Evolutionary conservation across 78 protist genomes (phyloP).

Genomic region (Mastigamoeba balamuthi): DNA sequence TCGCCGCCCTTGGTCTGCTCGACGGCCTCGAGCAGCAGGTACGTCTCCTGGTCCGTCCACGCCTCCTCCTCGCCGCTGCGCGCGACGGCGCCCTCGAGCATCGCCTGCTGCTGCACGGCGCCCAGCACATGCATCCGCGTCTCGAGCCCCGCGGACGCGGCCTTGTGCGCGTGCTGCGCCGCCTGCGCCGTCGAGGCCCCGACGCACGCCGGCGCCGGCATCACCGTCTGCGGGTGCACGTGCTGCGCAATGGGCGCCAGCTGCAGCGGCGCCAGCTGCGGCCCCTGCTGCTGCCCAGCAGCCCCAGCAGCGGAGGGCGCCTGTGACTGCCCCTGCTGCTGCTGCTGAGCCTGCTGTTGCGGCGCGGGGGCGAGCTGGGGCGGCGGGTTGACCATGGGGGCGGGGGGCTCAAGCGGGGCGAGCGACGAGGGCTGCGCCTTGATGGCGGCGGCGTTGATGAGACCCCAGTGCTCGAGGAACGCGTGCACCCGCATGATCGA

Average conservation of each 20-base stretch:
- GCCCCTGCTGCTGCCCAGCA: too few relatives aligned
- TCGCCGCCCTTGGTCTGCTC: constrained; percentile 35
- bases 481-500: constrained; percentile 24
- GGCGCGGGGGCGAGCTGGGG: neutral
- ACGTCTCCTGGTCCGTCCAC: constrained; percentile 63
- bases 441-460: constrained; percentile 17
- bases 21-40: constrained; percentile 35
- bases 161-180: neutral
- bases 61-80: neutral
- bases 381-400: neutral
- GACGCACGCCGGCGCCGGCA: too few relatives aligned
- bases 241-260: too few relatives aligned
- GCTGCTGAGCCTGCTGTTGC: neutral
- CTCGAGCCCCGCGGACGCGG: neutral
- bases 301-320: neutral
- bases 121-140: neutral
- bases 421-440: neutral
- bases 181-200: neutral
- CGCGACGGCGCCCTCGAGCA: neutral
- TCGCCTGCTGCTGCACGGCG: neutral
- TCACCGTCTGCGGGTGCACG: too few relatives aligned
- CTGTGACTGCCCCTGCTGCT: neutral
- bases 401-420: neutral
- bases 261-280: too few relatives aligned
- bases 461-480: constrained; percentile 53